phyloP scores from a whole-genome alignment of 345 rosid species.

The Brassica juncea region DNA sequence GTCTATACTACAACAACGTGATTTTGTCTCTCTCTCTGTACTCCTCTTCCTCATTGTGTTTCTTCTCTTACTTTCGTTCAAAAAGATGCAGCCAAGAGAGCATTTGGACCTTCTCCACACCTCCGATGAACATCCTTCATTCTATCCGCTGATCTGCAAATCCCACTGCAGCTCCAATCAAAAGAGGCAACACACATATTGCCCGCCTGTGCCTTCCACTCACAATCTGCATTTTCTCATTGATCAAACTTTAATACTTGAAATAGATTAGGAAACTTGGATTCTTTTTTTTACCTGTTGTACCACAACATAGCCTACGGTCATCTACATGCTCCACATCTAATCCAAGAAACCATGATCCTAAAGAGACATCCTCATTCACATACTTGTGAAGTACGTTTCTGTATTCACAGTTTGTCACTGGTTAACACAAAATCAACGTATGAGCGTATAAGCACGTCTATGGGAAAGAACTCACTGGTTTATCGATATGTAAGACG shows the following conservation, averaged over 20 bases:
- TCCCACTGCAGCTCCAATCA: conserved; percentile 89
- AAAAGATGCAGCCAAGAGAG: conserved; percentile 69
- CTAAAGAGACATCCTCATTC: conserved; percentile 94
- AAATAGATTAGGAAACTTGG: background rate
- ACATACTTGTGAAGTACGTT: conserved; percentile 84
- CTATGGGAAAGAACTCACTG: conserved; percentile 54
- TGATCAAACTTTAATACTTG: background rate
- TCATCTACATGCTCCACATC: conserved; percentile 96
- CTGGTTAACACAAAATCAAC: conserved; percentile 22
- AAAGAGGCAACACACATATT: conserved; percentile 86
- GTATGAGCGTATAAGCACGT: background rate
- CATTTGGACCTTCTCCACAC: conserved; percentile 85
- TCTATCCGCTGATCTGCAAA: conserved; percentile 84
- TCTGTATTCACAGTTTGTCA: conserved; percentile 44
- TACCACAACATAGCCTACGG: conserved; percentile 95
- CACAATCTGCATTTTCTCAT: conserved; percentile 59
- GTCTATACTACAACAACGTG: conserved; percentile 33
- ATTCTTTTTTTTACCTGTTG: conserved; percentile 61
- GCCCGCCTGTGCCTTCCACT: conserved; percentile 98
- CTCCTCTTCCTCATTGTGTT: conserved; percentile 23
- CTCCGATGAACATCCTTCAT: conserved; percentile 85
- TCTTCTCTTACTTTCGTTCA: conserved; percentile 37
- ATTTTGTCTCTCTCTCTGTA: conserved; percentile 19
- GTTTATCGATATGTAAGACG: conserved; percentile 83
- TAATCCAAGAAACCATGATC: conserved; percentile 96